Percentiles rank a stretch among this genome's conserved stretches.
phyloP scores from a whole-genome alignment of 2,329 filamentous ascomycete genomes.

The Sporothrix brasiliensis region DNA sequence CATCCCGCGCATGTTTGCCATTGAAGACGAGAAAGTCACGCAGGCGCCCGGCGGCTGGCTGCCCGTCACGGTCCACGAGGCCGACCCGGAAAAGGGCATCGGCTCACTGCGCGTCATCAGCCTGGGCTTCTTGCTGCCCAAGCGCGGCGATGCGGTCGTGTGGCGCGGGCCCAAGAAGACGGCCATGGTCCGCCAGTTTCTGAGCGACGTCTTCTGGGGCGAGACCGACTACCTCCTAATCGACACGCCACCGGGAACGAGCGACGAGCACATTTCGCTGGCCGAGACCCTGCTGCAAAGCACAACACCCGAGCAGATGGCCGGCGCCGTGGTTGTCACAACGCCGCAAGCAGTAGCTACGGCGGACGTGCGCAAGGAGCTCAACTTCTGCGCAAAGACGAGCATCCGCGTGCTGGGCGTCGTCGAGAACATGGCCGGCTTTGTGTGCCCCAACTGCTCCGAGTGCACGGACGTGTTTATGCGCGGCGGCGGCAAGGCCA shows the following conservation, averaged over 20 bases:
- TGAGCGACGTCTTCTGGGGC: constrained; percentile 87
- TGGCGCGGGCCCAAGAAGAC: constrained; percentile 99
- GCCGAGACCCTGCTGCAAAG: constrained; percentile 78
- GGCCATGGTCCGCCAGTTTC: constrained; percentile 96
- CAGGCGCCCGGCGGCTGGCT: constrained; percentile 92
- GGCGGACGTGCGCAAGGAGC: constrained; percentile 89
- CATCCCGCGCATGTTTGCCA: constrained; percentile 90
- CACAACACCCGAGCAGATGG: constrained; percentile 67
- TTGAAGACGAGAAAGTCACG: constrained; percentile 85
- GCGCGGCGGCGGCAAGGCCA: constrained; percentile 83
- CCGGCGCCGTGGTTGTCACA: constrained; percentile 90
- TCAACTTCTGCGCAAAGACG: constrained; percentile 90
- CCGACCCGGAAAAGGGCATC: constrained; percentile 53
- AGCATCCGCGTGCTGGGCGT: constrained; percentile 80
- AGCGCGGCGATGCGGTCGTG: constrained; percentile 86
- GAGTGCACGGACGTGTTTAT: constrained; percentile 95
- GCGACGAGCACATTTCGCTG: constrained; percentile 94
- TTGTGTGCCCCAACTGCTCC: constrained; percentile 76
- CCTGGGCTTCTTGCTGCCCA: constrained; percentile 82
- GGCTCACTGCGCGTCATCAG: constrained; percentile 84
- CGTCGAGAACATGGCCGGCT: constrained; percentile 95
- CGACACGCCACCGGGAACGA: constrained; percentile 94
- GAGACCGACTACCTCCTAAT: constrained; percentile 89
- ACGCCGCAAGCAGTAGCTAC: constrained; percentile 94
- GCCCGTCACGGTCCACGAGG: constrained; percentile 79